These are phyloP conservation scores for Vaccinium vitisidaea DNA, from an alignment of 148 eudicot genomes.

Conservation along the genomic window DNA sequence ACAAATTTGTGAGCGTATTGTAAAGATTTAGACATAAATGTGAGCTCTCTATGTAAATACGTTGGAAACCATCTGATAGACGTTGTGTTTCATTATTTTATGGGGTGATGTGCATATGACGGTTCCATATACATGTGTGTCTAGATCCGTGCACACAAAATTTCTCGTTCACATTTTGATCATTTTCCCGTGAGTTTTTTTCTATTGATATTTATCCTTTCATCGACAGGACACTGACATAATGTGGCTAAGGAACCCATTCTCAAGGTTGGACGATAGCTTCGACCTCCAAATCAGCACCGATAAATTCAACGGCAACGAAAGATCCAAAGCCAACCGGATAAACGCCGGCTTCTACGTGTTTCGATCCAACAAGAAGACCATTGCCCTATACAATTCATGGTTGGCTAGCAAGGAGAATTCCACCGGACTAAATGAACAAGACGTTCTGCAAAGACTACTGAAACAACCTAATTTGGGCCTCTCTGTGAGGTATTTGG, in stretches of 20 bases:
- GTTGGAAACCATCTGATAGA: no score
- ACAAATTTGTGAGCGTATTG: no score
- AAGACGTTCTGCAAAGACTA: slow-evolving; percentile 54
- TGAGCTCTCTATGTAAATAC: no score
- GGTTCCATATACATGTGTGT: no score
- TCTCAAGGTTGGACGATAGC: slow-evolving; percentile 32
- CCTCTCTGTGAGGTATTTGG: slow-evolving; percentile 38
- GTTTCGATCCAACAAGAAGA: slow-evolving; percentile 59
- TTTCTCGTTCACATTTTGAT: no score
- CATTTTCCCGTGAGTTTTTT: no score
- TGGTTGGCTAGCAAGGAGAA: slow-evolving; percentile 64
- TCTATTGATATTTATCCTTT: neutral
- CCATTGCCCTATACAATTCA: slow-evolving; percentile 47
- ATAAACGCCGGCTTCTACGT: slow-evolving; percentile 82
- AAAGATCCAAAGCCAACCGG: slow-evolving; percentile 30
- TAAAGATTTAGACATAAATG: no score
- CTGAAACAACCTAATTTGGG: slow-evolving; percentile 28
- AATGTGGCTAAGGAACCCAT: slow-evolving; percentile 72
- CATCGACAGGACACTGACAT: slow-evolving; percentile 55
- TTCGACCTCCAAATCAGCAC: slow-evolving; percentile 57
- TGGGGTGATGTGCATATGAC: no score
- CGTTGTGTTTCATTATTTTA: no score
- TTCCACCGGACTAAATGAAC: slow-evolving; percentile 60
- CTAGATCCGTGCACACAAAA: no score
- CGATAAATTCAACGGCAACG: slow-evolving; percentile 41